phyloP scores from a whole-genome alignment of 208 protist genomes.

The Acanthamoeba rhysodes region DNA sequence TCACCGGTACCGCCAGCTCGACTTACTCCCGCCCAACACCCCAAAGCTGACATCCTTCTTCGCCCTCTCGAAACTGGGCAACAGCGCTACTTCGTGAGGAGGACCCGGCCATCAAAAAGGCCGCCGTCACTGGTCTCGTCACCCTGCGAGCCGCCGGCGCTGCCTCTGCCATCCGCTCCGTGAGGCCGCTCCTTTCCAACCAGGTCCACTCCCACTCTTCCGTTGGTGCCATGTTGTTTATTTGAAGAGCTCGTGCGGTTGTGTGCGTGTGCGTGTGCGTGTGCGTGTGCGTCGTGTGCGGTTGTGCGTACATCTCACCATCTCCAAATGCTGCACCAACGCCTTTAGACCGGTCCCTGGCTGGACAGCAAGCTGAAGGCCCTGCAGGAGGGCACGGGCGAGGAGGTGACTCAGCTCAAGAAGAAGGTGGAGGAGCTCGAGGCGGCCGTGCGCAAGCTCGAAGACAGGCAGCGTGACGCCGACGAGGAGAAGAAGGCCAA shows the following conservation, averaged over 20 bases:
- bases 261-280: too few species aligned
- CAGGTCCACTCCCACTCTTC: not conserved
- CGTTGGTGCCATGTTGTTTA: not conserved
- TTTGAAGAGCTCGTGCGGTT: not conserved
- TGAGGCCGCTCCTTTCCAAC: conserved; percentile 25
- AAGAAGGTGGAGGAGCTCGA: conserved; percentile 52
- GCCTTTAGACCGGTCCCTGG: not conserved
- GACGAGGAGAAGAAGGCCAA: conserved; percentile 26
- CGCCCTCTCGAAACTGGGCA: not conserved
- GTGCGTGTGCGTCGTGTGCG: too few species aligned
- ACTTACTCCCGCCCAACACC: not conserved
- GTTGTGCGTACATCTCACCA: too few species aligned
- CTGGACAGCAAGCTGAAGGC: conserved; percentile 44
- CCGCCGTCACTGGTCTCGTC: not conserved
- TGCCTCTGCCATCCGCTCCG: not conserved
- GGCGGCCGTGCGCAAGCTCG: conserved; percentile 28
- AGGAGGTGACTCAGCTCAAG: conserved; percentile 28
- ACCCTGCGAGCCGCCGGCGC: not conserved
- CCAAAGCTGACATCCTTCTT: not conserved
- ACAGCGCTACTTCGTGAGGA: not conserved
- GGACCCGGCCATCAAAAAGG: conserved; percentile 31
- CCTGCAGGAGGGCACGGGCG: not conserved
- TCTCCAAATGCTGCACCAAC: not conserved
- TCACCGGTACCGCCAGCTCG: not conserved
- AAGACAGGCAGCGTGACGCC: not conserved